These are phyloP conservation scores for Arthrobotrys pseudoclavata DNA, from an alignment of 2,329 filamentous ascomycete genomes.

Conservation along the genomic window DNA sequence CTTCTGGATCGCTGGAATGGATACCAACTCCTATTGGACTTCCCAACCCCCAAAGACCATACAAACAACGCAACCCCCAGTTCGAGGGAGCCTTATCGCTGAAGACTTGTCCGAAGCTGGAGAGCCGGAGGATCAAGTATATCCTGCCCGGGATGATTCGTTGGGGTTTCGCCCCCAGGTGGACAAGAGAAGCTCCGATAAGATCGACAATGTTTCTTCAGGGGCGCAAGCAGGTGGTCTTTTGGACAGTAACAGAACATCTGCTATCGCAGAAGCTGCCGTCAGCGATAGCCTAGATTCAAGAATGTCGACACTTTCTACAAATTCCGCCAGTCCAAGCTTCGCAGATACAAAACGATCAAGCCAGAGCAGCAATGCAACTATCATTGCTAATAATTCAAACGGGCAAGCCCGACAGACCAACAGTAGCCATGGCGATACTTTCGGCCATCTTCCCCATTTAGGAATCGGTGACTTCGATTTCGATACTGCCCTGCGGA, in stretches of 20 bases:
- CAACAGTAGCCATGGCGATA: conserved; percentile 41
- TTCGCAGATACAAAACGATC: conserved; percentile 57
- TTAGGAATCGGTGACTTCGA: conserved; percentile 78
- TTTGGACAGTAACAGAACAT: conserved; percentile 41
- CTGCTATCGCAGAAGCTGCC: conserved; percentile 16
- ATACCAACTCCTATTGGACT: conserved; percentile 76
- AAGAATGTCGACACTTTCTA: conserved; percentile 55
- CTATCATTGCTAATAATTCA: conserved; percentile 43
- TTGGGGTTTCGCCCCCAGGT: conserved; percentile 32
- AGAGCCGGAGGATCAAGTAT: conserved; percentile 63
- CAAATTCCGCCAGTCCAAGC: conserved; percentile 50
- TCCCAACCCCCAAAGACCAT: conserved; percentile 64
- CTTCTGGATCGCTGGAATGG: conserved; percentile 81
- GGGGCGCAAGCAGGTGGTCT: conserved; percentile 4
- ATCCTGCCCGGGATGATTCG: conserved; percentile 55
- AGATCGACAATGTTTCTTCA: conserved; percentile 25
- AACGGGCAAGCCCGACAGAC: conserved; percentile 37
- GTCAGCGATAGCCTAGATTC: conserved; percentile 32
- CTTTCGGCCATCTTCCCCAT: conserved; percentile 64
- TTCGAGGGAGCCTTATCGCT: conserved; percentile 62
- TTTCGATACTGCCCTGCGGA: conserved; percentile 91
- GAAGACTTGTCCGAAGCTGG: conserved; percentile 63
- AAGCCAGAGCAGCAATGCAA: conserved; percentile 54
- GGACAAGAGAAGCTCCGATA: conserved; percentile 56
- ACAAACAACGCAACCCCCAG: conserved; percentile 65